Base-by-base conservation (phyloP, 345 rosid species). In the Carallia pectinifolia region DNA sequence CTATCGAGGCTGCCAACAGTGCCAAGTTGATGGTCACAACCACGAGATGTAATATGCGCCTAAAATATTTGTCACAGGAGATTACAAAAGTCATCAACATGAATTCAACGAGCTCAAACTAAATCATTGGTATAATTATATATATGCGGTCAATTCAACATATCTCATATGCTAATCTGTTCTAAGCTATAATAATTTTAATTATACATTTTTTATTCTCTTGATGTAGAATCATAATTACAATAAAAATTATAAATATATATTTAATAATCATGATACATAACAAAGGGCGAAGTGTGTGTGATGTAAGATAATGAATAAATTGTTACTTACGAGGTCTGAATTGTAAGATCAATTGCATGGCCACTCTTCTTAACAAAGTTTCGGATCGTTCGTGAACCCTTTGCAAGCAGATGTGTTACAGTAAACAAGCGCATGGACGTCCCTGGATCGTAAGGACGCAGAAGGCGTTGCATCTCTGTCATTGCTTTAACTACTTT, bases 1-100 rank as follows among this genome's bases (percentile, higher is more conserved):
- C 90, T 8, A 87, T 52, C 13, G 88, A 86, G 16, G 84, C 79
- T 58, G 81, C 76, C 68, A 91, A 68, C 29, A 85, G 67, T 8
- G 79, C 58, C 84, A 87, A 72, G 79, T 86, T 81, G 77, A 83
- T 54, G 4, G 75, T 71, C 36, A 79, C 79, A 48, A 87, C 61
- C 79, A 76, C 70, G 29, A 83, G 68, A 76, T 91, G 88, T 19
- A 75, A 53, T 7, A 39, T 62, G 67, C 81, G 79, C 85, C 97
- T 88, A 55, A 12, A 18, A 31, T 38, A 62, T 44, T 44, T 15
- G 13, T 44, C 50, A 12, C 17, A 44, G 10, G 3, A 27, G 60
- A 56, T 56, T 56, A 27, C 33, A 10, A 52, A 6, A 47, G 7
- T 18, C 37, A 53, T 34, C 12, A 13, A 68, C 6, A 40, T 5